Percentiles rank a stretch among this genome's conserved stretches.
phyloP scores from a whole-genome alignment of 106 monocot species.

The Agapanthus africanus region DNA sequence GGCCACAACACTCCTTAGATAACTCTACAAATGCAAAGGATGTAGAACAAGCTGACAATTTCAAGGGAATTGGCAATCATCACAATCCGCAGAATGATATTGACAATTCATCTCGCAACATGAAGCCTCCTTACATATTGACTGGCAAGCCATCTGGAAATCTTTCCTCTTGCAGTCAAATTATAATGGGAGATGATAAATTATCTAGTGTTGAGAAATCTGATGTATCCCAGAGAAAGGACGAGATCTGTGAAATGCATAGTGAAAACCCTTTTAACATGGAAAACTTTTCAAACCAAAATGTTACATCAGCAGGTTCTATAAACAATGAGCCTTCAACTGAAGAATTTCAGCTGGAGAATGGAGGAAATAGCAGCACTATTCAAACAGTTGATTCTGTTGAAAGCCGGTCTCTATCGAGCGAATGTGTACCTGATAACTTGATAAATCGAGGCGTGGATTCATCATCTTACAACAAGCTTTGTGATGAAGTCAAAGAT shows the following conservation, averaged over 20 bases:
- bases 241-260: background rate
- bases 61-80: background rate
- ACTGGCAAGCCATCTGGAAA: background rate
- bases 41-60: slow-evolving; percentile 6
- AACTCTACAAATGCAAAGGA: background rate
- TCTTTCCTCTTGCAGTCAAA: background rate
- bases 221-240: slow-evolving; percentile 4
- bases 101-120: slow-evolving; percentile 13
- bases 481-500: slow-evolving; percentile 11
- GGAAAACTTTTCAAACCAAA: background rate
- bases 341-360: background rate
- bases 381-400: slow-evolving; percentile 2
- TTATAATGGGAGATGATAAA: background rate
- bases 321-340: background rate
- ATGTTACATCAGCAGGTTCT: background rate
- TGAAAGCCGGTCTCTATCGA: slow-evolving; percentile 9
- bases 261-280: background rate
- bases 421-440: background rate
- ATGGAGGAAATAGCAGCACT: background rate
- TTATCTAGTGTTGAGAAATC: too few relatives aligned
- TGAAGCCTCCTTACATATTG: background rate
- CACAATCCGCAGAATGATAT: slow-evolving; percentile 12
- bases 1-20: background rate
- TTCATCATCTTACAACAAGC: background rate
- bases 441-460: background rate